Conservation (phyloP, 805 yeast genomes). For the Metschnikowia hibisci region DNA sequence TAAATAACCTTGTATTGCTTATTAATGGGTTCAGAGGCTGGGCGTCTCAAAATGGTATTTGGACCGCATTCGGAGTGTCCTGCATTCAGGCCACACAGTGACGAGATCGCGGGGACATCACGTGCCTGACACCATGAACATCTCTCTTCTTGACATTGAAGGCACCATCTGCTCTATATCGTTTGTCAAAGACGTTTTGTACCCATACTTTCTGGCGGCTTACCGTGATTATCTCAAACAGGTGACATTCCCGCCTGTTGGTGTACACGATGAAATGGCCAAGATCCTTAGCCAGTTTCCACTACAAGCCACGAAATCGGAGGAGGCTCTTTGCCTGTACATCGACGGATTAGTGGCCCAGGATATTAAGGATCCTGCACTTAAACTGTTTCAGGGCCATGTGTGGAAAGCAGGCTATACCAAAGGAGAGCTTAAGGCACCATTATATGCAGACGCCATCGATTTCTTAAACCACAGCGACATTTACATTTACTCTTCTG, state of each 20-base stretch:
- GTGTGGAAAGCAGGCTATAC: conserved; percentile 81
- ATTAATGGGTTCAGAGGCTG: too few species aligned
- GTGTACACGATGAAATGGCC: conserved; percentile 20
- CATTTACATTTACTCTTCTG: conserved; percentile 81
- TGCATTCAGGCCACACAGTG: too few species aligned
- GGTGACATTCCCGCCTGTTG: conserved; percentile 22
- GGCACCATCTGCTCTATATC: conserved; percentile 92
- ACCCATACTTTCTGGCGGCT: conserved; percentile 65
- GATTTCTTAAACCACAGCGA: conserved; percentile 41
- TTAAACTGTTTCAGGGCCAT: conserved; percentile 78
- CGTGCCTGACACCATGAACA: conserved; percentile 9
- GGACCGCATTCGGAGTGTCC: too few species aligned
- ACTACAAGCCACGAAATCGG: conserved; percentile 19
- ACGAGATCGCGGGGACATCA: neutral
- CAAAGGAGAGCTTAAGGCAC: conserved; percentile 72
- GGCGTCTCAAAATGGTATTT: too few species aligned
- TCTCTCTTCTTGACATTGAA: conserved; percentile 68
- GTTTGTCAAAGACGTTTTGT: conserved; percentile 74
- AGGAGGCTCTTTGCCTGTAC: conserved; percentile 39
- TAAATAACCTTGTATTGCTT: too few species aligned
- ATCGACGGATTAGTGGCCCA: conserved; percentile 52
- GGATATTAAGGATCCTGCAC: conserved; percentile 73
- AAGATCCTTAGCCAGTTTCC: conserved; percentile 47
- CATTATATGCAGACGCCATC: conserved; percentile 71
- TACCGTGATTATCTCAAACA: conserved; percentile 39